Evolutionary conservation across 2,329 filamentous ascomycete species (phyloP).

Genomic region (Elsinoe arachidis): DNA sequence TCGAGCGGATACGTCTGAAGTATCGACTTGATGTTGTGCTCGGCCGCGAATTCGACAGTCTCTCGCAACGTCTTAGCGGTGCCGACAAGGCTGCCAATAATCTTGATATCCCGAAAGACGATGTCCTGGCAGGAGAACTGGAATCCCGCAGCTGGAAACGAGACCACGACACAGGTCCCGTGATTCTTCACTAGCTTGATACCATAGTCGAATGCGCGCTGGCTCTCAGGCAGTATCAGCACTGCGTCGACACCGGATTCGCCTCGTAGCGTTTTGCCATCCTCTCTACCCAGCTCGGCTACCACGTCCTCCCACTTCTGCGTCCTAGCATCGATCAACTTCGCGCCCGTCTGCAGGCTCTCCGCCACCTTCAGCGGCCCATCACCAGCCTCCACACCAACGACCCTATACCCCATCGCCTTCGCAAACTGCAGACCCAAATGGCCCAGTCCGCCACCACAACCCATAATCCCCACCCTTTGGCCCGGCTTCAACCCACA

Average conservation of each 20-base stretch:
- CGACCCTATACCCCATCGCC: constrained; percentile 28
- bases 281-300: constrained; percentile 29
- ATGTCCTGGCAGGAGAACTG: constrained; percentile 35
- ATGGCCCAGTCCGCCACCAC: constrained; percentile 29
- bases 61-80: constrained; percentile 34
- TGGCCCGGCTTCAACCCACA: constrained; percentile 26
- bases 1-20: constrained; percentile 30
- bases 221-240: constrained; percentile 40
- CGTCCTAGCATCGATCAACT: constrained; percentile 34
- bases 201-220: constrained; percentile 41
- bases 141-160: constrained; percentile 38
- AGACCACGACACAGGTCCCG: constrained; percentile 39
- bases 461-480: constrained; percentile 34
- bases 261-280: constrained; percentile 26
- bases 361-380: constrained; percentile 29
- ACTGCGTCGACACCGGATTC: constrained; percentile 41
- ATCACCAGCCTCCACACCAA: constrained; percentile 34
- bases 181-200: constrained; percentile 37
- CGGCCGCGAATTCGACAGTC: constrained; percentile 32
- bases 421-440: constrained; percentile 26
- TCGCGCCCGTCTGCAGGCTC: constrained; percentile 26
- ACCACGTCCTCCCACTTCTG: constrained; percentile 26
- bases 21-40: constrained; percentile 29
- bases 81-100: constrained; percentile 36
- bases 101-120: constrained; percentile 37